Evolutionary conservation across 2,329 filamentous ascomycete species (phyloP).

Genomic region (Talaromyces verruculosus): DNA sequence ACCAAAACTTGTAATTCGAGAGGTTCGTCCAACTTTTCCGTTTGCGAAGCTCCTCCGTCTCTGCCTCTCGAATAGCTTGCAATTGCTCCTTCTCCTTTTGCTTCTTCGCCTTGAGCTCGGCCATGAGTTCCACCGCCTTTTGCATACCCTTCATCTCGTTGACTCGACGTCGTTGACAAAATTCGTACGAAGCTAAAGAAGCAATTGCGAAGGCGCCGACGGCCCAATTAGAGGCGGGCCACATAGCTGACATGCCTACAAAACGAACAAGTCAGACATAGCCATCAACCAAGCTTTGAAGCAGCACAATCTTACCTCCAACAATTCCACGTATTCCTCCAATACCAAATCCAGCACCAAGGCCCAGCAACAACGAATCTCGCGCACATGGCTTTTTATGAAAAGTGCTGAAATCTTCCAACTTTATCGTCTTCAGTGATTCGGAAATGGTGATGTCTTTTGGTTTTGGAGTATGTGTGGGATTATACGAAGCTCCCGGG

Average conservation of each 20-base stretch:
- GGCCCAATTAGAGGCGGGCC: conserved; percentile 77
- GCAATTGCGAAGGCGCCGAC: conserved; percentile 72
- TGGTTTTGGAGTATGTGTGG: conserved; percentile 55
- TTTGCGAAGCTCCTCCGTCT: conserved; percentile 39
- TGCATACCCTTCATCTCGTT: conserved; percentile 82
- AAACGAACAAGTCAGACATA: background rate
- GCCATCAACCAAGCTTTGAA: background rate
- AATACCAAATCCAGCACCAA: conserved; percentile 72
- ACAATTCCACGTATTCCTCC: conserved; percentile 73
- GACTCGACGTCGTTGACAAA: conserved; percentile 72
- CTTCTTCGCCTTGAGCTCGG: conserved; percentile 68
- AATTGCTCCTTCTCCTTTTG: conserved; percentile 51
- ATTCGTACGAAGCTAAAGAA: conserved; percentile 75
- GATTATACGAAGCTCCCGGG: conserved; percentile 59
- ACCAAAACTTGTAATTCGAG: conserved; percentile 52
- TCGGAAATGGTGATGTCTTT: conserved; percentile 45
- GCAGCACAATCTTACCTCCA: conserved; percentile 60
- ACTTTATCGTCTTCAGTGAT: conserved; percentile 45
- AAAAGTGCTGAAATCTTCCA: conserved; percentile 60
- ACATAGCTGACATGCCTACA: conserved; percentile 55
- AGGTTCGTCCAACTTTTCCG: conserved; percentile 46
- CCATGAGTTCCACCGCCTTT: conserved; percentile 78
- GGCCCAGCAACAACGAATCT: conserved; percentile 78
- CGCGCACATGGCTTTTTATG: conserved; percentile 81
- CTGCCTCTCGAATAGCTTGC: conserved; percentile 38